Base-by-base conservation (phyloP, 441 rosid genomes). In the Macaranga tanarius region DNA sequence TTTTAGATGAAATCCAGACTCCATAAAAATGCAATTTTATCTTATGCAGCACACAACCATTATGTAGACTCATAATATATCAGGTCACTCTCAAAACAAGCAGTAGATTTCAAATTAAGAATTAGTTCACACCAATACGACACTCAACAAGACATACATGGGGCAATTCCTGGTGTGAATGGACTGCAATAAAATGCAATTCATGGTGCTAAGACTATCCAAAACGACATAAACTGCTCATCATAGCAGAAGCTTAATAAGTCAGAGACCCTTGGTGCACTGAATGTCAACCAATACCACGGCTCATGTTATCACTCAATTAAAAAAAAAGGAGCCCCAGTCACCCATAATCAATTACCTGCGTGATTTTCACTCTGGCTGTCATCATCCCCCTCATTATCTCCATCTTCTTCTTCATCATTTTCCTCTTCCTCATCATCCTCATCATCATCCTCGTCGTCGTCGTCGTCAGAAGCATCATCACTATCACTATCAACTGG, bases 301-400 rank as follows among this genome's bases (percentile, higher is more conserved):
- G 31, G 31, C 31, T 28, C 31, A 28, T 28, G 31, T 3, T 28
- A 1, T 28, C 31, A 28, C 31, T 3, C 31, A 28, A 28, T 28
- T 28, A 28, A 28, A n/a, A n/a, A n/a, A n/a, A 76, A 54, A 22
- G 16, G 54, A 62, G 58, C 54, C 62, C 22, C 16, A 51, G 13
- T 65, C 20, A 22, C 48, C 38, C 26, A 65, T 23, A 7, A 56
- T 76, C 50, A 75, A 81, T 80, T 74, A 88, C 89, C 90, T 48
- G 78, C 86, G 42, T 83, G 51, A 55, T 84, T 87, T 67, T 85
- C 90, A 76, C 89, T 82, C 69, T 81, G 83, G 73, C 86, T 81
- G 16, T 73, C 83, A 70, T 75, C 82, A 71, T 79, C 79, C 20
- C 57, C 80, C 44, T 76, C 75, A 26, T 71, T 63, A 69, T 79